These are phyloP conservation scores for Vicia villosa DNA, from an alignment of 306 rosid genomes.

Conservation along the genomic window DNA sequence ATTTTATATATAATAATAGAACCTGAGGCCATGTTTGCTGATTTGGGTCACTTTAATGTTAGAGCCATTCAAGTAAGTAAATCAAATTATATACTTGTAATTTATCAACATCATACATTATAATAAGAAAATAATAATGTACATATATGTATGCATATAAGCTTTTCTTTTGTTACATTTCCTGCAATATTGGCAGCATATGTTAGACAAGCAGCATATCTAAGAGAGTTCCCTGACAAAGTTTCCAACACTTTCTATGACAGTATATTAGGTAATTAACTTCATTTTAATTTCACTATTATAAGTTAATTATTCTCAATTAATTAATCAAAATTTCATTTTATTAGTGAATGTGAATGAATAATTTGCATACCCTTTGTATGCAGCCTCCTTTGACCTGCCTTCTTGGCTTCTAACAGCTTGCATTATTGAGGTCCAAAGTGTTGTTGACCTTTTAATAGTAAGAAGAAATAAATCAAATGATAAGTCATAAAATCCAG, in stretches of 20 bases:
- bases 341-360: background rate
- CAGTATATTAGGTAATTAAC: constrained; percentile 43
- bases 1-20: constrained; percentile 39
- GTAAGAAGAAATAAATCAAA: constrained; percentile 73
- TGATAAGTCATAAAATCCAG: constrained; percentile 74
- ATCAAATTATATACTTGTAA: constrained; percentile 31
- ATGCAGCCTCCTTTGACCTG: constrained; percentile 96
- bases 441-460: constrained; percentile 65
- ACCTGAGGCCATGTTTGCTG: constrained; percentile 95
- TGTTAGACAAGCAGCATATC: constrained; percentile 49
- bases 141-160: constrained; percentile 37
- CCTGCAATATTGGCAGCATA: constrained; percentile 45
- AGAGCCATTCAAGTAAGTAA: constrained; percentile 69
- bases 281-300: no score
- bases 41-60: constrained; percentile 82
- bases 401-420: constrained; percentile 87
- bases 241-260: constrained; percentile 45
- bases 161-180: constrained; percentile 43
- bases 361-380: constrained; percentile 51
- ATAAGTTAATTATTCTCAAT: no score
- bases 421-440: constrained; percentile 83
- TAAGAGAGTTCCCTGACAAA: constrained; percentile 37
- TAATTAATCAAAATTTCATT: no score
- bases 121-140: background rate
- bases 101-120: background rate